Percentiles rank a stretch among this genome's conserved stretches.
phyloP scores from a whole-genome alignment of 345 rosid species.

The Alliaria petiolata region DNA sequence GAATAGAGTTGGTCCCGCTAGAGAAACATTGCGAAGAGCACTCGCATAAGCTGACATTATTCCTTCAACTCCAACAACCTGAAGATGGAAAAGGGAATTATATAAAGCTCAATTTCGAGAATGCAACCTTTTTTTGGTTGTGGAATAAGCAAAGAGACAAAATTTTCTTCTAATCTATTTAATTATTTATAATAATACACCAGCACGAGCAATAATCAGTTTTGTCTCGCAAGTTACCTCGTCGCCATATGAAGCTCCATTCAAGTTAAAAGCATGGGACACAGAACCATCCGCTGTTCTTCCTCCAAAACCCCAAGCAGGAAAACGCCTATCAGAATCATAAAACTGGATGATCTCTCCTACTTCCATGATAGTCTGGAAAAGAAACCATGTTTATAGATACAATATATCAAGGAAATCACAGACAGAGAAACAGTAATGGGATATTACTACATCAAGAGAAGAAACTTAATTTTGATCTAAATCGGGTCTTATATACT shows the following conservation, averaged over 20 bases:
- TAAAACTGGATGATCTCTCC: constrained; percentile 89
- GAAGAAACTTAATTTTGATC: neutral
- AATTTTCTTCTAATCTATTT: neutral
- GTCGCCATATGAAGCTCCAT: constrained; percentile 44
- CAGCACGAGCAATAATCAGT: neutral
- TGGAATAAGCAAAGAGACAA: too few species aligned
- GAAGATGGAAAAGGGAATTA: neutral
- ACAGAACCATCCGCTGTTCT: constrained; percentile 46
- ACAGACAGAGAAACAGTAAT: neutral
- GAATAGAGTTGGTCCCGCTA: constrained; percentile 74
- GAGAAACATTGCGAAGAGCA: constrained; percentile 50
- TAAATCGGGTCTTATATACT: neutral
- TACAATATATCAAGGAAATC: neutral
- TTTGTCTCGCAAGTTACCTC: constrained; percentile 46
- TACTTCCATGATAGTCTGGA: constrained; percentile 78
- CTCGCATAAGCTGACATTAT: constrained; percentile 69
- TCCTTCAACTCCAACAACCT: constrained; percentile 89
- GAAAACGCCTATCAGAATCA: constrained; percentile 71
- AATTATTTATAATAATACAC: neutral
- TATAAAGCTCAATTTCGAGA: neutral
- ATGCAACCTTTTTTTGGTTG: neutral
- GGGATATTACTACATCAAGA: neutral
- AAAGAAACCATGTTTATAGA: constrained; percentile 7
- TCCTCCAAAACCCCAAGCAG: constrained; percentile 95
- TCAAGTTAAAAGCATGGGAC: constrained; percentile 86